Evolutionary conservation across 805 yeast species (phyloP).

Genomic region (Brettanomyces sp.): DNA sequence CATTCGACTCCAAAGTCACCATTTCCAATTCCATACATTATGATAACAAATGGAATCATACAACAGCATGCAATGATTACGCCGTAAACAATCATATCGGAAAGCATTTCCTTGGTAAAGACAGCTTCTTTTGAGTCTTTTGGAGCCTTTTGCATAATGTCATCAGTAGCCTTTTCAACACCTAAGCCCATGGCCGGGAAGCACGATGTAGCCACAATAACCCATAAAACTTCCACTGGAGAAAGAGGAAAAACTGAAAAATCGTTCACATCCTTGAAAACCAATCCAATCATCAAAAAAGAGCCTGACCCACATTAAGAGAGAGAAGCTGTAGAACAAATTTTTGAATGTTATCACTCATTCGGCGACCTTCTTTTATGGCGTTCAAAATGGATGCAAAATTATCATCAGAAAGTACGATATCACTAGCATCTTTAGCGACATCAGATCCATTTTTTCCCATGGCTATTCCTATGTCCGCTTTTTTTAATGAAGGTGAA

Average conservation of each 20-base stretch:
- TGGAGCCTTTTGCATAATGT: slow-evolving; percentile 57
- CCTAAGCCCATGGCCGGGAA: slow-evolving; percentile 84
- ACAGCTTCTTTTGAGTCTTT: slow-evolving; percentile 44
- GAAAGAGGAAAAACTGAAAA: slow-evolving; percentile 75
- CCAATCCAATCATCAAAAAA: slow-evolving; percentile 63
- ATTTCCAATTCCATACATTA: slow-evolving; percentile 57
- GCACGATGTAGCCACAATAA: slow-evolving; percentile 68
- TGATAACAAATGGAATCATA: slow-evolving; percentile 53
- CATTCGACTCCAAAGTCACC: slow-evolving; percentile 61
- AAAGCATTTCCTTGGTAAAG: slow-evolving; percentile 56
- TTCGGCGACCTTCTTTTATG: slow-evolving; percentile 71
- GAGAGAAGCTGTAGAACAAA: slow-evolving; percentile 67
- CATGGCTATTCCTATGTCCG: slow-evolving; percentile 82
- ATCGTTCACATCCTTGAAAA: slow-evolving; percentile 52
- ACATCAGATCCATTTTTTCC: slow-evolving; percentile 76
- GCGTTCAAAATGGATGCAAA: slow-evolving; percentile 74
- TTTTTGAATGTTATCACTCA: slow-evolving; percentile 71
- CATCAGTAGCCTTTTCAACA: slow-evolving; percentile 54
- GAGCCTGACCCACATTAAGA: slow-evolving; percentile 63
- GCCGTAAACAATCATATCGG: slow-evolving; percentile 69
- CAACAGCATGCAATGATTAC: slow-evolving; percentile 65
- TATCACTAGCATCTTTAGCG: slow-evolving; percentile 77
- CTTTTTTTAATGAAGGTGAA: slow-evolving; percentile 65
- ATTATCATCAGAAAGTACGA: slow-evolving; percentile 67
- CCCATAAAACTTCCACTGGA: slow-evolving; percentile 76